phyloP scores from a whole-genome alignment of 495 filamentous ascomycete genomes.

The Talaromyces stipitatus region DNA sequence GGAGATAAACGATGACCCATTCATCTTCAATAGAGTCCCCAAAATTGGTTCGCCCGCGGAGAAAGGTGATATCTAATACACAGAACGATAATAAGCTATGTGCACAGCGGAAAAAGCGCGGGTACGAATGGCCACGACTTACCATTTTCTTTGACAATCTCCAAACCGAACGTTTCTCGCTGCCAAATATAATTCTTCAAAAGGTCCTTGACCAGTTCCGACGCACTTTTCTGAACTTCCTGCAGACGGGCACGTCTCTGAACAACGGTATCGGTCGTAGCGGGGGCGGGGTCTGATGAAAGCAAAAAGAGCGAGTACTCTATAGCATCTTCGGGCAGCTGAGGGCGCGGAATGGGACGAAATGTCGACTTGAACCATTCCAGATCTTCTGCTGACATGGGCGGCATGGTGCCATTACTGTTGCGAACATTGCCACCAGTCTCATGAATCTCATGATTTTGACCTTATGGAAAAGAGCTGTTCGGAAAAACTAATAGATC shows the following conservation, averaged over 20 bases:
- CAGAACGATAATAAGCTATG: background rate
- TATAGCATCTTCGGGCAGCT: slow-evolving; percentile 76
- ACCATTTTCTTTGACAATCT: slow-evolving; percentile 55
- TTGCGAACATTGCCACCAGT: background rate
- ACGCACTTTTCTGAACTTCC: slow-evolving; percentile 59
- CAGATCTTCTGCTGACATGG: slow-evolving; percentile 39
- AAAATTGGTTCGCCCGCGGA: slow-evolving; percentile 71
- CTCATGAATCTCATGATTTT: background rate
- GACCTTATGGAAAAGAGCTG: slow-evolving; percentile 3
- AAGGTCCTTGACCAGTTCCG: slow-evolving; percentile 50
- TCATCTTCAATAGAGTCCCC: slow-evolving; percentile 95
- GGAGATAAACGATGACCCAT: slow-evolving; percentile 88
- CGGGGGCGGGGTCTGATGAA: slow-evolving; percentile 31
- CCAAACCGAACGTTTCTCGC: slow-evolving; percentile 64
- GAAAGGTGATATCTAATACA: slow-evolving; percentile 30
- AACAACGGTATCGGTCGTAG: slow-evolving; percentile 38
- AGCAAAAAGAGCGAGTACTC: slow-evolving; percentile 78
- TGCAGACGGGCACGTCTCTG: slow-evolving; percentile 56
- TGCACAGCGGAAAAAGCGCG: background rate
- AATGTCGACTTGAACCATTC: slow-evolving; percentile 45
- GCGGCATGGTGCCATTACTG: slow-evolving; percentile 25
- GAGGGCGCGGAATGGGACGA: slow-evolving; percentile 54
- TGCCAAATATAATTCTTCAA: slow-evolving; percentile 94
- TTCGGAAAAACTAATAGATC: background rate
- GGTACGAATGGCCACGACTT: slow-evolving; percentile 3